A percentile compares a stretch with the other conserved stretches of the same genome.
phyloP scores from a whole-genome alignment of 2,329 filamentous ascomycete species.

The Knoxdaviesia capensis region DNA sequence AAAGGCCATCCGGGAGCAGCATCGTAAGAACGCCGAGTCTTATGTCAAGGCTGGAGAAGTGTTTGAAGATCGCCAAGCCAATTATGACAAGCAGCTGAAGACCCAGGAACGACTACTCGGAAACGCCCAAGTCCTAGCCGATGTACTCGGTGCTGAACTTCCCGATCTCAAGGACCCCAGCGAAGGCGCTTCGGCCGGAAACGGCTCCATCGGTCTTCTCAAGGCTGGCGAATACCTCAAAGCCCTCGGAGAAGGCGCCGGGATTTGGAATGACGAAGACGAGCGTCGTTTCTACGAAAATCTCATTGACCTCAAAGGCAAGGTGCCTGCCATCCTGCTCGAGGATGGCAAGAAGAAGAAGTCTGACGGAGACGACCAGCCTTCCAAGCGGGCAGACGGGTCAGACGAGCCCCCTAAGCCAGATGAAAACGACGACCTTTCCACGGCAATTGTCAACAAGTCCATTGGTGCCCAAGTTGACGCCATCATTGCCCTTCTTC shows the following conservation, averaged over 20 bases:
- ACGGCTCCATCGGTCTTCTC: conserved; percentile 74
- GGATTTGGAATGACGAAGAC: conserved; percentile 98
- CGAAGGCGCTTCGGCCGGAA: conserved; percentile 39
- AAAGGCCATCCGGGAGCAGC: conserved; percentile 69
- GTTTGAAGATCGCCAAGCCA: conserved; percentile 90
- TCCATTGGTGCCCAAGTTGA: conserved; percentile 95
- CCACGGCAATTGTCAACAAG: conserved; percentile 90
- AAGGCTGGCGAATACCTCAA: conserved; percentile 87
- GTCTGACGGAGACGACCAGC: conserved; percentile 56
- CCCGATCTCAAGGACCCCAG: conserved; percentile 78
- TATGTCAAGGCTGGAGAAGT: conserved; percentile 98
- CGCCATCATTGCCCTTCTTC: conserved; percentile 67
- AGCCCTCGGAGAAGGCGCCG: conserved; percentile 72
- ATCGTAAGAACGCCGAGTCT: conserved; percentile 86
- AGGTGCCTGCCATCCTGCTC: conserved; percentile 80
- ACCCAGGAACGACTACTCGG: conserved; percentile 74
- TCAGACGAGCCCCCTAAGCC: conserved; percentile 27
- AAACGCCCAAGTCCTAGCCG: conserved; percentile 80
- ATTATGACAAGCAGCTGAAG: conserved; percentile 87
- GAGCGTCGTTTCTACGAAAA: conserved; percentile 98
- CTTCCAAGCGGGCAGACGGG: conserved; percentile 54
- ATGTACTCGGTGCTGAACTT: conserved; percentile 79
- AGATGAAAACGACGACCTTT: conserved; percentile 51
- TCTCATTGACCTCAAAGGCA: conserved; percentile 81
- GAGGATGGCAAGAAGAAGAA: conserved; percentile 96